Evolutionary conservation across 2,329 filamentous ascomycete species (phyloP).

Genomic region (Pseudogymnoascus destructans): DNA sequence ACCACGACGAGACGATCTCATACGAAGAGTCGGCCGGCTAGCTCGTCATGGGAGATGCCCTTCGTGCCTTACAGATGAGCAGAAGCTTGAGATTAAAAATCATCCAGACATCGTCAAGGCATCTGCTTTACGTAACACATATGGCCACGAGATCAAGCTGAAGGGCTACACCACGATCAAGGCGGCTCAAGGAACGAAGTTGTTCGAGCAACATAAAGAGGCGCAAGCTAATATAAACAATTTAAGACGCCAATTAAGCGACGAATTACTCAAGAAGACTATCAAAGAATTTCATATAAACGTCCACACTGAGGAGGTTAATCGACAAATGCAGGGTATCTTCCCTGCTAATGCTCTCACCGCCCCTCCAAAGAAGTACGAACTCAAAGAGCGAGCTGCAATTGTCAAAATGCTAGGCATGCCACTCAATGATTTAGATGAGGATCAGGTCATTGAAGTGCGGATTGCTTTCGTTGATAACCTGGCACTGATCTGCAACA

Average conservation of each 20-base stretch:
- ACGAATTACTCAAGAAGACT: slow-evolving; percentile 14
- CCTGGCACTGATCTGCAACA: slow-evolving; percentile 15
- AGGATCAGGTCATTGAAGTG: slow-evolving; percentile 17
- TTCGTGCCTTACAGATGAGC: slow-evolving; percentile 12
- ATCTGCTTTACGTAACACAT: slow-evolving; percentile 10
- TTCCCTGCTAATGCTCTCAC: slow-evolving; percentile 15
- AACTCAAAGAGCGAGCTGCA: slow-evolving; percentile 18
- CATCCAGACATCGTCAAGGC: slow-evolving; percentile 14
- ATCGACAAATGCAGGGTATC: slow-evolving; percentile 18
- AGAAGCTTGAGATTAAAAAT: slow-evolving; percentile 17
- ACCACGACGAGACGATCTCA: slow-evolving; percentile 13
- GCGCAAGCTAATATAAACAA: slow-evolving; percentile 16
- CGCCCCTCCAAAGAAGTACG: slow-evolving; percentile 17
- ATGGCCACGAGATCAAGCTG: slow-evolving; percentile 14
- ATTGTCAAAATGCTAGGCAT: slow-evolving; percentile 18
- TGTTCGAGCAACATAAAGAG: slow-evolving; percentile 14
- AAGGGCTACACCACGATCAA: slow-evolving; percentile 16
- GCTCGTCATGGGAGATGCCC: slow-evolving; percentile 14
- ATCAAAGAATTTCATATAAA: slow-evolving; percentile 19
- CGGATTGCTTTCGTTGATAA: slow-evolving; percentile 15
- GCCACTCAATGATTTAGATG: slow-evolving; percentile 14
- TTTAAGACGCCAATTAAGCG: slow-evolving; percentile 15
- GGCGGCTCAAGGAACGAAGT: slow-evolving; percentile 14
- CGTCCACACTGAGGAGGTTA: slow-evolving; percentile 17
- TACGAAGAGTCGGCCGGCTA: slow-evolving; percentile 12